Conservation (phyloP, 148 eudicot genomes). For the Fagopyrum esculentum region DNA sequence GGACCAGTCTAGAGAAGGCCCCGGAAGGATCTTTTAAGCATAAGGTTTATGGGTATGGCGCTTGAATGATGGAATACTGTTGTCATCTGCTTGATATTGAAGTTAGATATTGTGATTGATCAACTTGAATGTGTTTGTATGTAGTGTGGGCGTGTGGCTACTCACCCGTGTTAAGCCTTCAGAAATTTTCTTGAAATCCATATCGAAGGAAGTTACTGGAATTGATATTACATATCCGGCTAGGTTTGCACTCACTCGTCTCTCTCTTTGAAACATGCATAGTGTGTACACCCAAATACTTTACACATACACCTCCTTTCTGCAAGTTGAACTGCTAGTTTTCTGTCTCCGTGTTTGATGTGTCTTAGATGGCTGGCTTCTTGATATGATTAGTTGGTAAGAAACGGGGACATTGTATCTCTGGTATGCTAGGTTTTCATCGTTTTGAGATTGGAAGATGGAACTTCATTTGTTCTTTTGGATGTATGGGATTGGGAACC, state of each 20-base stretch:
- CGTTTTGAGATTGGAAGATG: background rate
- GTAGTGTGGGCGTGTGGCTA: conserved; percentile 73
- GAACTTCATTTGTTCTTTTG: background rate
- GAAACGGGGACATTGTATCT: background rate
- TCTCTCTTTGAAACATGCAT: background rate
- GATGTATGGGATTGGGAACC: background rate
- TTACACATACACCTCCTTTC: too few species aligned
- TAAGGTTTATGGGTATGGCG: conserved; percentile 80
- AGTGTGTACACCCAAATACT: too few species aligned
- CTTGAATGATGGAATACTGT: conserved; percentile 14
- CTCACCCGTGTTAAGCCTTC: conserved; percentile 89
- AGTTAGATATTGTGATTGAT: background rate
- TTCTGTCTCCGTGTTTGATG: background rate
- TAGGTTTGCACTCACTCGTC: conserved; percentile 39
- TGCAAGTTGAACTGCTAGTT: background rate
- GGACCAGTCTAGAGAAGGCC: conserved; percentile 72
- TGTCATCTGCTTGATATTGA: background rate
- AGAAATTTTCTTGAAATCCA: conserved; percentile 86
- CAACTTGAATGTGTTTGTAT: conserved; percentile 8
- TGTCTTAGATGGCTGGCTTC: too few species aligned
- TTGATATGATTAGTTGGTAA: background rate
- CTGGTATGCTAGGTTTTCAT: background rate
- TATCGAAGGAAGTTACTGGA: conserved; percentile 64
- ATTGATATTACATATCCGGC: conserved; percentile 71
- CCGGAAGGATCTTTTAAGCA: conserved; percentile 77